These are phyloP conservation scores for Rhizopus arrhizus DNA, from an alignment of 371 early-diverging fungal species.

Conservation along the genomic window DNA sequence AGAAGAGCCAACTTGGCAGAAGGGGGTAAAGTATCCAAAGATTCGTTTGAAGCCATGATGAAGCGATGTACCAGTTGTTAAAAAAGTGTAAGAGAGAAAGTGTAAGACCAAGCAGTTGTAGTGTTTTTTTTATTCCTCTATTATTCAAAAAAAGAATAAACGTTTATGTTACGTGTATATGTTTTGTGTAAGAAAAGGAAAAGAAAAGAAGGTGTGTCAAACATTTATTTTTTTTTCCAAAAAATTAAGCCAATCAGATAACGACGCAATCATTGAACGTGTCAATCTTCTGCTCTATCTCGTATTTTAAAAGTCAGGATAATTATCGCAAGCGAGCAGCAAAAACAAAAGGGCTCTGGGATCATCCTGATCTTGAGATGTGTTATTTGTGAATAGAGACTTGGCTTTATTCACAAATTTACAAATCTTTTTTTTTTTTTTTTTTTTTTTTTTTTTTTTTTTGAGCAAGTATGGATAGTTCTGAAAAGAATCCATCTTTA, in stretches of 20 bases:
- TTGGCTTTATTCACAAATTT: too few species aligned
- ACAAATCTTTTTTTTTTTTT: too few species aligned
- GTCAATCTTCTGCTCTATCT: neutral
- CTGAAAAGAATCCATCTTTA: too few species aligned
- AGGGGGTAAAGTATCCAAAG: conserved; percentile 44
- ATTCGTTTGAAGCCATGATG: conserved; percentile 29
- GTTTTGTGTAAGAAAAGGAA: neutral
- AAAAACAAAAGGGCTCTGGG: too few species aligned
- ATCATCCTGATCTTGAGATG: too few species aligned
- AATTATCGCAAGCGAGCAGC: too few species aligned
- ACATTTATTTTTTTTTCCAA: neutral
- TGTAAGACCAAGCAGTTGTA: neutral
- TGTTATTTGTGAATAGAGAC: too few species aligned
- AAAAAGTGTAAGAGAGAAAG: neutral
- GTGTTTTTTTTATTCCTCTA: neutral
- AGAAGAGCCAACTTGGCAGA: conserved; percentile 52
- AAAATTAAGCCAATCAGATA: neutral
- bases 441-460: too few species aligned
- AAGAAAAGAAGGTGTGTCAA: conserved; percentile 1
- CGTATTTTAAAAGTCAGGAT: too few species aligned
- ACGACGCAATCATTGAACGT: neutral
- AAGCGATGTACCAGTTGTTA: conserved; percentile 19
- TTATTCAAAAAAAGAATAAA: neutral
- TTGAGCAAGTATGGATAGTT: too few species aligned
- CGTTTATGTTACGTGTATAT: neutral